phyloP scores from a whole-genome alignment of 768 basidiomycete genomes.

The Hydnomerulius pinastri region DNA sequence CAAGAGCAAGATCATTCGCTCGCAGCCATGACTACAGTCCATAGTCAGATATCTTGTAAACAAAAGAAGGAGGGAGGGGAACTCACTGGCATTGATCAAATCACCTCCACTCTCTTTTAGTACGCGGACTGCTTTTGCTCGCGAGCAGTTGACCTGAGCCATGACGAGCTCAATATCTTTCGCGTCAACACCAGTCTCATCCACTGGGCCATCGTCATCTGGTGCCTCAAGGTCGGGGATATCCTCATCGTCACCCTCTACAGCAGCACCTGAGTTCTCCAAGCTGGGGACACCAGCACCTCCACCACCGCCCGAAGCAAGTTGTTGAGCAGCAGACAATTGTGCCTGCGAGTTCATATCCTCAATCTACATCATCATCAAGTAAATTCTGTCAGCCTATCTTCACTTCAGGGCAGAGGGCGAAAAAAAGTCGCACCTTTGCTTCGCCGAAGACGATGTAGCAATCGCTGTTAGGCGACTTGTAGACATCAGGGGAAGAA shows the following conservation, averaged over 20 bases:
- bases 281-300: constrained; percentile 45
- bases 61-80: background rate
- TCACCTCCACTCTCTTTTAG: constrained; percentile 92
- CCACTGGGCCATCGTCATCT: constrained; percentile 79
- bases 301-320: constrained; percentile 53
- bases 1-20: constrained; percentile 64
- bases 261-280: constrained; percentile 52
- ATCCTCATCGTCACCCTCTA: constrained; percentile 63
- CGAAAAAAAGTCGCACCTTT: constrained; percentile 51
- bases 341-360: constrained; percentile 84
- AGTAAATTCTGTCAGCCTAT: background rate
- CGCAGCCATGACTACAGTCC: constrained; percentile 79
- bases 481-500: constrained; percentile 94
- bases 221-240: constrained; percentile 82
- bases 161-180: constrained; percentile 97
- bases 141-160: constrained; percentile 82
- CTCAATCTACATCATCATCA: constrained; percentile 57
- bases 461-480: constrained; percentile 95
- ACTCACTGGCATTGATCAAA: constrained; percentile 95
- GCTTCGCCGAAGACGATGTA: constrained; percentile 99
- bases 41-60: constrained; percentile 11
- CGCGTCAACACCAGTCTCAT: constrained; percentile 87
- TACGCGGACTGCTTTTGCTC: constrained; percentile 88
- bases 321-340: constrained; percentile 77
- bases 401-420: constrained; percentile 9